Conservation (phyloP, 2,329 filamentous ascomycete genomes). For the Microascus cirrosus region DNA sequence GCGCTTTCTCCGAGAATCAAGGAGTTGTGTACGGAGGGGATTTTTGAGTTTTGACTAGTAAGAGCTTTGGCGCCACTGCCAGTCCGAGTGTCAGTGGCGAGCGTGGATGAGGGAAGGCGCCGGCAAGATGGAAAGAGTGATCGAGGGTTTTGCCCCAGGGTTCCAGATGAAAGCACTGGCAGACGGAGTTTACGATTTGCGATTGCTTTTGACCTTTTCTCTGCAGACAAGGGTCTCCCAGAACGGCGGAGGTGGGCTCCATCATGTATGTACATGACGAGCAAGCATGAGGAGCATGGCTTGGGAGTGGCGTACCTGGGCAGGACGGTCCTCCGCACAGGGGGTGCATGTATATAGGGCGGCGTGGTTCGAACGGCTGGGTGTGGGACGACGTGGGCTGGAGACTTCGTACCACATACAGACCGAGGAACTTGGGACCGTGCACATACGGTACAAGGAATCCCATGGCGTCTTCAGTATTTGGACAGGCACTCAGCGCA, state of each 20-base stretch:
- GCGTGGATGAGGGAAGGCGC: neutral
- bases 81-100: conserved; percentile 5
- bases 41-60: conserved; percentile 2
- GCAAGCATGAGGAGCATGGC: neutral
- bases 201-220: neutral
- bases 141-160: neutral
- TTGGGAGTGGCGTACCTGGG: neutral
- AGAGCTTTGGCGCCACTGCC: conserved; percentile 4
- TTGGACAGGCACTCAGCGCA: neutral
- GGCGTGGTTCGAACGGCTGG: neutral
- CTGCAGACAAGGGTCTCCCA: neutral
- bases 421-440: neutral
- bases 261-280: neutral
- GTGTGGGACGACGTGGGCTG: neutral
- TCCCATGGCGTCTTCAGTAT: neutral
- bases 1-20: neutral
- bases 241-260: neutral
- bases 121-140: neutral
- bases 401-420: neutral
- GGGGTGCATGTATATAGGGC: neutral
- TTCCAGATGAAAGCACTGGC: neutral
- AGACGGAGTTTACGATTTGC: neutral
- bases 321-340: neutral
- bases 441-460: neutral
- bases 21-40: neutral